Conservation (phyloP, 2,329 filamentous ascomycete genomes). For the Nectriaceae sp. region DNA sequence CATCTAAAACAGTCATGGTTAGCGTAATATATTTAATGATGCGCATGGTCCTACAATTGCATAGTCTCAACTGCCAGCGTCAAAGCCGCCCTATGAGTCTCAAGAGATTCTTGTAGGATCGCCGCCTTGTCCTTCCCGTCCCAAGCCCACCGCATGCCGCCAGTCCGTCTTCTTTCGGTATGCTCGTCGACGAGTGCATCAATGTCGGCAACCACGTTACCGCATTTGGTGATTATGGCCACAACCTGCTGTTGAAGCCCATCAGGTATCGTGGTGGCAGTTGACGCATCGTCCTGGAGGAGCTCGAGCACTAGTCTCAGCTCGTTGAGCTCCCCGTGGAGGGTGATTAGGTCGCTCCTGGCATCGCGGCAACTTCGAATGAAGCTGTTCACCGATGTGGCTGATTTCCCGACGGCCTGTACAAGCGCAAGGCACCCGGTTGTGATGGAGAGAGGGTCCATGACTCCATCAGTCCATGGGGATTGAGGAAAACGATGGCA, state of each 20-base stretch:
- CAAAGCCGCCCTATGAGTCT: not conserved
- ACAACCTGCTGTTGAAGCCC: constrained; percentile 1
- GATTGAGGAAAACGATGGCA: too few relatives aligned
- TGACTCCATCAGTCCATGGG: too few relatives aligned
- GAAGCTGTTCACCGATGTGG: not conserved
- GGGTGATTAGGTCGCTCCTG: not conserved
- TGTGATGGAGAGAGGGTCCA: too few relatives aligned
- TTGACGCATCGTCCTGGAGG: not conserved
- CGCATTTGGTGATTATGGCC: not conserved
- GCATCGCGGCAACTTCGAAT: not conserved
- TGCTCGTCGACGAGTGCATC: not conserved
- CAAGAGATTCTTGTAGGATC: not conserved
- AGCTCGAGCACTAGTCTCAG: constrained; percentile 1
- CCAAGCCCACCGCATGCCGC: constrained; percentile 1
- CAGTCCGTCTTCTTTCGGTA: not conserved
- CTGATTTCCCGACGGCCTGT: not conserved
- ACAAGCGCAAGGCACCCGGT: constrained; percentile 3
- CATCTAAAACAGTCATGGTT: too few relatives aligned
- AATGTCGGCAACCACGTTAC: not conserved
- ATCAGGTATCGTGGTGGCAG: not conserved
- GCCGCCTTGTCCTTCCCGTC: constrained; percentile 1
- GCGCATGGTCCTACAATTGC: too few relatives aligned
- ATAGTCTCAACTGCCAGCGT: not conserved
- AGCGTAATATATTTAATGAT: too few relatives aligned
- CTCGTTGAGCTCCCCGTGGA: constrained; percentile 1